Base-by-base conservation (phyloP, 306 rosid species). In the Quercus glauca region DNA sequence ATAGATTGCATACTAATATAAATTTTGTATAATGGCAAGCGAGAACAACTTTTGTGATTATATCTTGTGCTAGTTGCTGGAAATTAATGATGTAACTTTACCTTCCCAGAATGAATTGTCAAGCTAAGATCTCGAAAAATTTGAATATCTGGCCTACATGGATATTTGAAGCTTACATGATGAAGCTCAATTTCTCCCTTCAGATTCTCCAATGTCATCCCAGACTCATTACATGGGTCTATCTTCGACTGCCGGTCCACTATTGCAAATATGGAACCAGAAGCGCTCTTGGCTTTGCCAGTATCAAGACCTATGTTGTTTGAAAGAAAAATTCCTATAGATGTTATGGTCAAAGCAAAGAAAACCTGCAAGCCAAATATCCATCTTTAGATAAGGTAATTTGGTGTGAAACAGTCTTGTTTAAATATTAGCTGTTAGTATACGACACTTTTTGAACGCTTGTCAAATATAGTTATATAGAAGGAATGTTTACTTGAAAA, bases 81-180 rank as follows among this genome's bases (percentile, higher is more conserved):
- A 19, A 78, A 73, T 28, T 25, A 17, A 49, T 23, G 6, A 10
- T 63, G 35, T 23, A 21, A 5, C 23, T 15, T 70, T 87, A 87
- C 88, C 90, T 85, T 77, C 55, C 88, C 88, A 23, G 77, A 64
- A 60, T 33, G 86, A 82, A 85, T 82, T 56, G 58, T 64, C 73
- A 87, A 77, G 81, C 75, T 23, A 31, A 85, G 71, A 53, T 87
- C 88, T 76, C 51, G 61, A 71, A 87, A 81, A 55, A 87, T 78
- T 57, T 59, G 86, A 64, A 87, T 74, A 33, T 84, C 73, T 5
- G 83, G 85, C 72, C 88, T 82, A 33, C 81, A 70, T 17, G 86
- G 85, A 68, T 85, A 87, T 74, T 64, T 77, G 52, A 87, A 87
- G 67, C 85, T 74, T 29, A 87, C 83, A 70, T 82, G 85, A 33